A percentile compares a stretch with the other conserved stretches of the same genome.
Evolutionary conservation across 306 rosid species (phyloP).

Genomic region (Delonix regia): DNA sequence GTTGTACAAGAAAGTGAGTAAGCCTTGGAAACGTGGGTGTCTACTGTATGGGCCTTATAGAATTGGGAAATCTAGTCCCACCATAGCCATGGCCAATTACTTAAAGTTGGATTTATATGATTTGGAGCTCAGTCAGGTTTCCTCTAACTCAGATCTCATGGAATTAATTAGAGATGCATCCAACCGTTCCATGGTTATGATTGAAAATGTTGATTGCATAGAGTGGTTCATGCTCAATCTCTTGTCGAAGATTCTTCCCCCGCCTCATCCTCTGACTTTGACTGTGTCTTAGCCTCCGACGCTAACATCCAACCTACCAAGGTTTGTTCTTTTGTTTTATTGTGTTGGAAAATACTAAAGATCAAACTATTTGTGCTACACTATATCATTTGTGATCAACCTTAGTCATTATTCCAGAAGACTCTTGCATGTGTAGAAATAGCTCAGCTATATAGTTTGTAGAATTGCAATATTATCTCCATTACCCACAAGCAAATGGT

Average conservation of each 20-base stretch:
- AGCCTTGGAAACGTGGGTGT: slow-evolving; percentile 56
- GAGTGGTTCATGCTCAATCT: slow-evolving; percentile 36
- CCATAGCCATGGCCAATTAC: slow-evolving; percentile 47
- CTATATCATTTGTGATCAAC: no score
- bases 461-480: no score
- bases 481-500: no score
- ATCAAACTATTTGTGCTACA: no score
- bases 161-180: slow-evolving; percentile 27
- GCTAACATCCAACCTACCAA: no score
- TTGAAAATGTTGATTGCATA: neutral
- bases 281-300: neutral
- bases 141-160: slow-evolving; percentile 37
- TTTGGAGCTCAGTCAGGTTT: slow-evolving; percentile 41
- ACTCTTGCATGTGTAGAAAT: no score
- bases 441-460: no score
- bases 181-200: slow-evolving; percentile 46
- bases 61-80: slow-evolving; percentile 51
- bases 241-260: no score
- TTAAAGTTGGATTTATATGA: slow-evolving; percentile 49
- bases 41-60: slow-evolving; percentile 50
- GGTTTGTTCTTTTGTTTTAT: no score
- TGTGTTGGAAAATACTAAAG: no score
- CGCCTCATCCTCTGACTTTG: neutral
- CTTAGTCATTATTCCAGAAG: no score
- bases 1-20: slow-evolving; percentile 45